A percentile compares a stretch with the other conserved stretches of the same genome.
phyloP scores from a whole-genome alignment of 2,329 filamentous ascomycete species.

The Xylariaceae sp. region DNA sequence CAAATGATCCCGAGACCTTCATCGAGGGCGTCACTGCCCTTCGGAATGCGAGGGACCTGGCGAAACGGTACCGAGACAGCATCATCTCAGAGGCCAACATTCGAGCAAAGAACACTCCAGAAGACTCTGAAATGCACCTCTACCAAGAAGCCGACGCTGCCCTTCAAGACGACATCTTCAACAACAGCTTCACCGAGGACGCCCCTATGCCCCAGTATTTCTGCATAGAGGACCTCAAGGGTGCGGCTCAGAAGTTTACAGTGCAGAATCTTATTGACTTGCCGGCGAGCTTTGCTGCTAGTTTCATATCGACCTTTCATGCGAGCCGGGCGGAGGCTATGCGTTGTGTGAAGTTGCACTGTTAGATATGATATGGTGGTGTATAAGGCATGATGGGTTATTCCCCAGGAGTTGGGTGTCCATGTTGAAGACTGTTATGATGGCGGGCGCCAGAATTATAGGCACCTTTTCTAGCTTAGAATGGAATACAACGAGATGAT shows the following conservation, averaged over 20 bases:
- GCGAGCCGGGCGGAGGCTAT: background rate
- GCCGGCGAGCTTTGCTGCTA: background rate
- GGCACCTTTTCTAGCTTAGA: no score
- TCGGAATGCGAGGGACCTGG: slow-evolving; percentile 38
- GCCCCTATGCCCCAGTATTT: background rate
- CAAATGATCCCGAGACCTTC: slow-evolving; percentile 29
- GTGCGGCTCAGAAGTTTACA: background rate
- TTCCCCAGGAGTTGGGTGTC: background rate
- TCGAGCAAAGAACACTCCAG: background rate
- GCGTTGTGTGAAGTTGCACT: background rate
- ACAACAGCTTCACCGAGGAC: background rate
- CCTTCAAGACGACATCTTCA: background rate
- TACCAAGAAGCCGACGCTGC: background rate
- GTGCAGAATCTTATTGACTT: background rate
- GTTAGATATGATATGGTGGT: background rate
- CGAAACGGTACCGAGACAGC: slow-evolving; percentile 34
- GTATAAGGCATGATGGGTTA: background rate
- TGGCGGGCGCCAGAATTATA: no score
- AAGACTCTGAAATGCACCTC: background rate
- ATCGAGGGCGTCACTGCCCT: slow-evolving; percentile 34
- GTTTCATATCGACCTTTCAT: background rate
- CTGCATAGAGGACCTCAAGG: background rate
- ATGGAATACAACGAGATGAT: no score
- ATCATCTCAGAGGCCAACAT: slow-evolving; percentile 32
- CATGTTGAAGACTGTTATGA: background rate